A percentile compares a stretch with the other conserved stretches of the same genome.
Evolutionary conservation across 805 yeast genomes (phyloP).

Genomic region (Kazachstania kunashirensis): DNA sequence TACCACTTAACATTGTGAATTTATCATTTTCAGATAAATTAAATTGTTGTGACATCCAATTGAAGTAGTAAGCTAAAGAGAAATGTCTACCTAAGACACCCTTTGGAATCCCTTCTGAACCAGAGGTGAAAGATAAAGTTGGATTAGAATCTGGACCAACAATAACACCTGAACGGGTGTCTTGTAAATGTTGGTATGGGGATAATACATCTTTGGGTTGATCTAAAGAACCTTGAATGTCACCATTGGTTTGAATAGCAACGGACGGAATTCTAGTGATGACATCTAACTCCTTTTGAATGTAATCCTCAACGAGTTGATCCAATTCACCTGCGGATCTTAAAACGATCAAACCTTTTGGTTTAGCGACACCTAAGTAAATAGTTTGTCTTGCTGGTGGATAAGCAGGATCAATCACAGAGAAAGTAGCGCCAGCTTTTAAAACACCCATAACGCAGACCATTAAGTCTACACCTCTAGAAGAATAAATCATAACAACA

Average conservation of each 20-base stretch:
- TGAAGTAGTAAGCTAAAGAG: conserved; percentile 93
- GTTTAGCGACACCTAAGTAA: conserved; percentile 87
- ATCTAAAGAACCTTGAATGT: conserved; percentile 44
- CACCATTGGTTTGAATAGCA: conserved; percentile 68
- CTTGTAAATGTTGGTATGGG: conserved; percentile 37
- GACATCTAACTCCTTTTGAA: conserved; percentile 61
- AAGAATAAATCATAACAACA: conserved; percentile 94
- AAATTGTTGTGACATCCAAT: conserved; percentile 93
- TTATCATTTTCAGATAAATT: conserved; percentile 67
- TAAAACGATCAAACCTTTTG: conserved; percentile 81
- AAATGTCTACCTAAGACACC: conserved; percentile 98
- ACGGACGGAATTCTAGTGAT: conserved; percentile 67
- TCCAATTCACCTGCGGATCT: conserved; percentile 83
- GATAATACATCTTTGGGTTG: conserved; percentile 40
- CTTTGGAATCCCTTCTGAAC: conserved; percentile 96
- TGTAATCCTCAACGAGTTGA: conserved; percentile 68
- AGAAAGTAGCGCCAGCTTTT: conserved; percentile 97
- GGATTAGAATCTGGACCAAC: conserved; percentile 99
- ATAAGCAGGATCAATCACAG: conserved; percentile 97
- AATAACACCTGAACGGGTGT: conserved; percentile 68
- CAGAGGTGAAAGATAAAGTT: conserved; percentile 91
- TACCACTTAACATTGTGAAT: conserved; percentile 96
- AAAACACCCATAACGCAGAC: conserved; percentile 96
- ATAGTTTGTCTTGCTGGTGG: conserved; percentile 97
- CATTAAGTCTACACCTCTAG: conserved; percentile 93